Conservation (phyloP, 306 rosid genomes). For the Chamaecrista fasciculata region DNA sequence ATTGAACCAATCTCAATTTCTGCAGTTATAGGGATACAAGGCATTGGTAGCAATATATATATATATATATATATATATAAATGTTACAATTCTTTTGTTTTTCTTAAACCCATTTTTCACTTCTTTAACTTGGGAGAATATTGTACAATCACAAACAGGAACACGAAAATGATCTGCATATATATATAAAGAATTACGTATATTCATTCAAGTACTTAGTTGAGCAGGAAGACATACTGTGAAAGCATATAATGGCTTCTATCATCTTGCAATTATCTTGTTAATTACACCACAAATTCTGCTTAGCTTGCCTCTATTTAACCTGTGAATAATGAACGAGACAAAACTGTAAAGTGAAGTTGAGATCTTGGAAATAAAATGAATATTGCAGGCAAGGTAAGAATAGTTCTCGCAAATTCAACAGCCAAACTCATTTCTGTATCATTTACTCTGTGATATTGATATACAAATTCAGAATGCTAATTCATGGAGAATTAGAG, state of each 20-base stretch:
- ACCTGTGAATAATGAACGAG: constrained; percentile 31
- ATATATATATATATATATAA: too few species aligned
- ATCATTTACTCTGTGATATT: not conserved
- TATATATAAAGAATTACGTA: not conserved
- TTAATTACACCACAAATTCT: constrained; percentile 16
- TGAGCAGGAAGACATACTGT: constrained; percentile 24
- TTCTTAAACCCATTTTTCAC: not conserved
- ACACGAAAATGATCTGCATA: not conserved
- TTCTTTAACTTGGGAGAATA: constrained; percentile 4
- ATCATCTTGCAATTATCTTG: constrained; percentile 30
- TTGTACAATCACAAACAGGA: constrained; percentile 14
- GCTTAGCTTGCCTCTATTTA: constrained; percentile 19
- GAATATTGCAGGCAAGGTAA: not conserved
- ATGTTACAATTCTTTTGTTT: not conserved
- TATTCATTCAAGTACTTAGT: not conserved
- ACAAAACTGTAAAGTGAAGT: constrained; percentile 14
- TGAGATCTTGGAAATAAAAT: not conserved
- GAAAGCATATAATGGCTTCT: constrained; percentile 27
- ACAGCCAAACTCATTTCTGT: not conserved
- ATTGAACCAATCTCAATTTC: constrained; percentile 1
- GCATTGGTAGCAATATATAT: not conserved
- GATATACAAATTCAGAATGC: not conserved
- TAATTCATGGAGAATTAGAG: constrained; percentile 2
- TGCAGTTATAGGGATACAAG: not conserved
- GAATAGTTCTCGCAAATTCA: constrained; percentile 2